Base-by-base conservation (phyloP, 306 rosid species). In the Trifolium dubium region DNA sequence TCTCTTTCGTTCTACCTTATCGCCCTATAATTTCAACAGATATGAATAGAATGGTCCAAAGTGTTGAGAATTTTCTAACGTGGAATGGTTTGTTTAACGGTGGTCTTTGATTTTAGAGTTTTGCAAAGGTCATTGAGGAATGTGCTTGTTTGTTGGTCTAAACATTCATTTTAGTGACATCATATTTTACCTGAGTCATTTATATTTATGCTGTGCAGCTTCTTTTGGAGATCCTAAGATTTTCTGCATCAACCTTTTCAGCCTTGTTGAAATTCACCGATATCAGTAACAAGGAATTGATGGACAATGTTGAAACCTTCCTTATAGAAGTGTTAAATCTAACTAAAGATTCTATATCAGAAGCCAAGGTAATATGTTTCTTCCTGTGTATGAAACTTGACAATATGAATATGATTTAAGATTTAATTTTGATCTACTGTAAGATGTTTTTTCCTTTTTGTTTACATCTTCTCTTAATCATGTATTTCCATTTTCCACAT, bases 191-290 rank as follows among this genome's bases (percentile, higher is more conserved):
- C 67, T 29, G 40, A 67, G 39, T 28, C 11, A 14, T 47, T 76
- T 67, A 56, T 74, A 66, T 75, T 81, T 66, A 47, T 61, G 23
- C 55, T 81, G 34, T 80, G 86, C 92, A 94, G 98, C 89, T 94
- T 71, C 94, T 94, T 66, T 69, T 77, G 84, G 88, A 88, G 64
- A 67, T 86, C 70, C 74, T 87, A 74, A 89, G 82, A 50, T 89
- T 88, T 88, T 88, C 88, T 69, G 82, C 86, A 62, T 85, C 85
- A 63, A 77, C 79, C 14, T 80, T 87, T 74, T 82, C 80, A 43
- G 86, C 89, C 66, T 80, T 94, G 89, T 73, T 88, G 69, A 85
- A 85, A 77, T 59, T 76, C 73, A 85, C 88, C 14, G 69, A 79
- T 76, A 77, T 73, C 47, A 79, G 59, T 64, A 86, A 94, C 78